Evolutionary conservation across 129 eudicot species (phyloP).

Genomic region (Lonicera japonica): DNA sequence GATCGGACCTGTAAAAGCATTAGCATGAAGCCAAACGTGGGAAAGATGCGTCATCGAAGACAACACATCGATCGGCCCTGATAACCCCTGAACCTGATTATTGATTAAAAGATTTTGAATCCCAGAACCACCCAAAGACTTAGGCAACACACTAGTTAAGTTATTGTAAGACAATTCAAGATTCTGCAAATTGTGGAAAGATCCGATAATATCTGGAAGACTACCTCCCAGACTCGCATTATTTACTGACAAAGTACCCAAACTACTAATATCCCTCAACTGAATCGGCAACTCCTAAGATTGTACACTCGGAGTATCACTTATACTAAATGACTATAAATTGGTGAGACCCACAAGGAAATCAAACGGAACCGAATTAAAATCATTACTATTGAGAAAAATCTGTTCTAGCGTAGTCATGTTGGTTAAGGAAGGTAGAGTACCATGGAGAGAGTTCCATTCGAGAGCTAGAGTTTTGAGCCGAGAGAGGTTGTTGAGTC

Average conservation of each 20-base stretch:
- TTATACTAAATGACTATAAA: too few relatives aligned
- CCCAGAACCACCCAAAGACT: slow-evolving; percentile 31
- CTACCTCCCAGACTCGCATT: slow-evolving; percentile 24
- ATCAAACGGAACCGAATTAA: slow-evolving; percentile 34
- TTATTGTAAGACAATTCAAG: too few relatives aligned
- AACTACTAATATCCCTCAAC: slow-evolving; percentile 24
- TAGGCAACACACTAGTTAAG: too few relatives aligned
- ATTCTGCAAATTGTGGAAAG: too few relatives aligned
- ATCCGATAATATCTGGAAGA: slow-evolving; percentile 54
- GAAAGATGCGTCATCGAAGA: slow-evolving; percentile 36
- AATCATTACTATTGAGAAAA: slow-evolving; percentile 30
- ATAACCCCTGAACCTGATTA: slow-evolving; percentile 30
- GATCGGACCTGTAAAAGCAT: slow-evolving; percentile 47
- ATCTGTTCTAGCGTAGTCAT: slow-evolving; percentile 28
- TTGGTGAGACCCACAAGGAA: too few relatives aligned
- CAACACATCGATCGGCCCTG: slow-evolving; percentile 43
- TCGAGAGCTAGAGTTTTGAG: slow-evolving; percentile 37
- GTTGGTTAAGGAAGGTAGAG: slow-evolving; percentile 50
- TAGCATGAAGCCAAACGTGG: slow-evolving; percentile 64
- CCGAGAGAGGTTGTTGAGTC: too few relatives aligned
- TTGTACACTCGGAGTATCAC: slow-evolving; percentile 24
- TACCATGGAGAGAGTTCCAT: slow-evolving; percentile 39
- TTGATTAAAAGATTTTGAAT: slow-evolving; percentile 54
- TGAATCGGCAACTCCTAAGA: slow-evolving; percentile 40
- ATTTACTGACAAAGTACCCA: slow-evolving; percentile 33